Base-by-base conservation (phyloP, 345 rosid genomes). In the Pistacia atlantica region DNA sequence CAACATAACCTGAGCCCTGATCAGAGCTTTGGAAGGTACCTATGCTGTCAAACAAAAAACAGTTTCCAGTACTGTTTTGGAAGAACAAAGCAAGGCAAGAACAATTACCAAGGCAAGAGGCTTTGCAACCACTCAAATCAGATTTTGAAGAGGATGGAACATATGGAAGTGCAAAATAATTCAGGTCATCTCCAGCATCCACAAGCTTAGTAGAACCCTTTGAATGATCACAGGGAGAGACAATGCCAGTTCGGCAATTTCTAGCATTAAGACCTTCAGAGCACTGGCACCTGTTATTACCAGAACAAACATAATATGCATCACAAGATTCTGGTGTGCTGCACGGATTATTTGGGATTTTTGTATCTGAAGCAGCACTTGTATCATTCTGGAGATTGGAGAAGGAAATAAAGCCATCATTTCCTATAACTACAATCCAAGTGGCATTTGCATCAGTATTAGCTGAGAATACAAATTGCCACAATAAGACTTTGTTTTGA, bases 71-170 rank as follows among this genome's bases (percentile, higher is more conserved):
- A 75, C 85, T 87, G 84, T 83, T 91, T 28, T 90, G 87, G 76
- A 83, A 89, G 84, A 95, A 95, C 77, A 91, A 66, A 65, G 87
- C 97, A 37, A 88, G 84, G 72, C 99, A 96, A 0, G 99, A 89
- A 77, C 98, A 96, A 65, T 96, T 93, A 25, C 71, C 58, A 5
- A 55, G 74, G 83, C 99, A 96, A 45, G 93, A 85, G 11, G 78
- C 77, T 79, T 85, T 87, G 87, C 99, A 96, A 3, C 91, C 84
- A 72, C 82, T 83, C 75, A 96, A 83, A 87, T 80, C 64, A 2
- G 92, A 79, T 55, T 81, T 85, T 57, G 87, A 88, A 9, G 87
- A 82, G 22, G 99, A 87, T 0, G 89, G 25, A 64, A 85, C 80
- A 57, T 84, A 92, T 52, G 67, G 81, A 4, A 96, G 93, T 7